A percentile compares a stretch with the other conserved stretches of the same genome.
Evolutionary conservation across 228 moss, liverwort and hornwort species (phyloP).

Genomic region (Sphagnum magellanicum): DNA sequence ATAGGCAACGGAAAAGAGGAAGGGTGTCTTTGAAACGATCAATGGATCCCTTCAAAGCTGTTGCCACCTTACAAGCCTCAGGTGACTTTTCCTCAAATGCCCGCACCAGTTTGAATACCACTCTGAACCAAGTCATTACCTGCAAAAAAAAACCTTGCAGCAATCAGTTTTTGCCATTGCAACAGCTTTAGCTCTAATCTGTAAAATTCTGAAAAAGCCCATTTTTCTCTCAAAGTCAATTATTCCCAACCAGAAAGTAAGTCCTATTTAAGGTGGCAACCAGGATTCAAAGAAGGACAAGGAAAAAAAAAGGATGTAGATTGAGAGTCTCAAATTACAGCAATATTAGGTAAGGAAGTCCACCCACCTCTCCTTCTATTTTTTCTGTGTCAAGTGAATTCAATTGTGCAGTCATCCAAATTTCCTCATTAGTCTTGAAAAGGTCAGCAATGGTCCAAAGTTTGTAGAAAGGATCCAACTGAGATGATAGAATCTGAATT

Average conservation of each 20-base stretch:
- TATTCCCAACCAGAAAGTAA: too few relatives aligned
- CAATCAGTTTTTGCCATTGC: too few relatives aligned
- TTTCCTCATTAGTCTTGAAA: slow-evolving; percentile 71
- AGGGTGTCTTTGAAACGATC: slow-evolving; percentile 75
- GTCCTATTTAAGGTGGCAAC: too few relatives aligned
- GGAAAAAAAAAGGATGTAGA: too few relatives aligned
- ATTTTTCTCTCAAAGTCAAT: too few relatives aligned
- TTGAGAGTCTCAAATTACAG: too few relatives aligned
- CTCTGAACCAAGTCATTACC: slow-evolving; percentile 79
- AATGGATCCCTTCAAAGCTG: slow-evolving; percentile 44
- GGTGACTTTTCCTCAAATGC: slow-evolving; percentile 56
- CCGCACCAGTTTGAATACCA: slow-evolving; percentile 57
- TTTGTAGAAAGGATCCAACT: slow-evolving; percentile 64
- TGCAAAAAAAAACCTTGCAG: slow-evolving; percentile 6
- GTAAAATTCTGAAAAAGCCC: too few relatives aligned
- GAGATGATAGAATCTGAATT: slow-evolving; percentile 51
- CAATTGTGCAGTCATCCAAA: slow-evolving; percentile 80
- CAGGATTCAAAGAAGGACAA: too few relatives aligned
- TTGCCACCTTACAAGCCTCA: slow-evolving; percentile 73
- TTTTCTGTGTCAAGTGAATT: slow-evolving; percentile 64
- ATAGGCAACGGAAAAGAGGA: slow-evolving; percentile 73
- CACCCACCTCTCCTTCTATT: slow-evolving; percentile 69
- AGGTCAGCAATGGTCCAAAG: slow-evolving; percentile 71
- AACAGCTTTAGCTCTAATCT: too few relatives aligned
- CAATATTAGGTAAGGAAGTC: neutral